Percentiles rank a stretch among this genome's conserved stretches.
These are phyloP conservation scores for Pythium phragmitis DNA, from an alignment of 352 stramenopile species.

Conservation along the genomic window DNA sequence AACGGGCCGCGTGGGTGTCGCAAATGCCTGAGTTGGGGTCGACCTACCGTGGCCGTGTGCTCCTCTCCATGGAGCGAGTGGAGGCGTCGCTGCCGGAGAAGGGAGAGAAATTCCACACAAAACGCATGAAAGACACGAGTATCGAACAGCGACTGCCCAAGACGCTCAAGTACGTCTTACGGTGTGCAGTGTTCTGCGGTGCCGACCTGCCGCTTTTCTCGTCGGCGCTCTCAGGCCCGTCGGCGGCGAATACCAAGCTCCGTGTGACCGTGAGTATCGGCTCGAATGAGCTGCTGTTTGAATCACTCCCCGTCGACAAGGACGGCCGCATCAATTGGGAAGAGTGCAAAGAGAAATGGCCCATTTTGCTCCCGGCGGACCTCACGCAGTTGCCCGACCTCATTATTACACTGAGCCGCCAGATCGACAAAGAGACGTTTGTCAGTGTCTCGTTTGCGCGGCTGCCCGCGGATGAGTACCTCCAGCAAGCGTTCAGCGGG, in stretches of 20 bases:
- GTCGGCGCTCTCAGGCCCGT: constrained; percentile 6
- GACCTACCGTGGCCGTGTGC: constrained; percentile 74
- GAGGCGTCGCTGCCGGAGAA: constrained; percentile 37
- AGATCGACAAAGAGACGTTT: constrained; percentile 59
- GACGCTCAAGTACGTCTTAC: constrained; percentile 66
- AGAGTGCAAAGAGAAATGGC: constrained; percentile 43
- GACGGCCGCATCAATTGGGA: constrained; percentile 52
- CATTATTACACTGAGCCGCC: constrained; percentile 61
- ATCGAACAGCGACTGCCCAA: constrained; percentile 32
- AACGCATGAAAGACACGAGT: constrained; percentile 37
- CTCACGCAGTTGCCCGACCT: constrained; percentile 69
- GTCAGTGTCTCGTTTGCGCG: constrained; percentile 59
- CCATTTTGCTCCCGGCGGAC: constrained; percentile 58
- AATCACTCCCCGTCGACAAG: constrained; percentile 45
- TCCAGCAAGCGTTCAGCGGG: constrained; percentile 40
- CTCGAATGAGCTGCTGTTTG: constrained; percentile 45
- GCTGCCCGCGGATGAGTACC: constrained; percentile 38
- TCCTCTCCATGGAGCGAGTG: constrained; percentile 76
- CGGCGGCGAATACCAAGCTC: constrained; percentile 33
- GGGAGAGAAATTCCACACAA: constrained; percentile 60
- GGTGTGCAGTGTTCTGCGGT: constrained; percentile 59
- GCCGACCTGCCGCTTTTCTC: constrained; percentile 42
- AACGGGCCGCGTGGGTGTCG: constrained; percentile 48
- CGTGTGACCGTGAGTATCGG: constrained; percentile 54
- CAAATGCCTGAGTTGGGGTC: constrained; percentile 68